Conservation (phyloP, 495 filamentous ascomycete species). For the Hypoxylon crocopeplum region DNA sequence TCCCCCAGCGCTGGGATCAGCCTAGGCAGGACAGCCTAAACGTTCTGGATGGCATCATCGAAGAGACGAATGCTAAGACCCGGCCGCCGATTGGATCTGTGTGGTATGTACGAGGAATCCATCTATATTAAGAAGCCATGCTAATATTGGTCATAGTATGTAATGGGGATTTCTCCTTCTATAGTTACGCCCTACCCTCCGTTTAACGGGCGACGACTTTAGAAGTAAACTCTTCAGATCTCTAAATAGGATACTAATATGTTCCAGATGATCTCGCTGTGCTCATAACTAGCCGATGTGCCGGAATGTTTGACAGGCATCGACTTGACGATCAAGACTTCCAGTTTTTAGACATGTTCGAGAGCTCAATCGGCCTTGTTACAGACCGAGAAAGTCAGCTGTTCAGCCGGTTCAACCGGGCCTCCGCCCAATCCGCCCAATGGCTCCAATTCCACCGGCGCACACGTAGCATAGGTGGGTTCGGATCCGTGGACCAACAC, state of each 20-base stretch:
- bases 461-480: conserved; percentile 40
- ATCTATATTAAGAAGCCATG: not conserved
- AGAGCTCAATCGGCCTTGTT: conserved; percentile 67
- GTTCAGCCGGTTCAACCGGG: conserved; percentile 68
- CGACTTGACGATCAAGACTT: conserved; percentile 67
- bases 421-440: conserved; percentile 64
- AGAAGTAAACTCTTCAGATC: not conserved
- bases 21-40: conserved; percentile 73
- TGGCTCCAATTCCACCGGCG: conserved; percentile 69
- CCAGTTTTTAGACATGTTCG: conserved; percentile 78
- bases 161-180: not conserved
- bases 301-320: conserved; percentile 69
- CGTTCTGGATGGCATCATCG: conserved; percentile 71
- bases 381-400: conserved; percentile 69
- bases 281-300: conserved; percentile 69
- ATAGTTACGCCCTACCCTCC: too few species aligned
- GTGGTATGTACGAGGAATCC: conserved; percentile 35
- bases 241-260: conserved; percentile 2
- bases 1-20: conserved; percentile 74
- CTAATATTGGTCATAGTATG: conserved; percentile 25
- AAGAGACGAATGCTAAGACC: conserved; percentile 74
- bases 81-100: conserved; percentile 67
- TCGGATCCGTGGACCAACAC: conserved; percentile 11
- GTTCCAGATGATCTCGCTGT: conserved; percentile 63
- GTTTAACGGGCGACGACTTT: too few species aligned